Evolutionary conservation across 2,329 filamentous ascomycete genomes (phyloP), one percentile per base, ranked within the genome.

Genomic region (Colletotrichum abscissum): DNA sequence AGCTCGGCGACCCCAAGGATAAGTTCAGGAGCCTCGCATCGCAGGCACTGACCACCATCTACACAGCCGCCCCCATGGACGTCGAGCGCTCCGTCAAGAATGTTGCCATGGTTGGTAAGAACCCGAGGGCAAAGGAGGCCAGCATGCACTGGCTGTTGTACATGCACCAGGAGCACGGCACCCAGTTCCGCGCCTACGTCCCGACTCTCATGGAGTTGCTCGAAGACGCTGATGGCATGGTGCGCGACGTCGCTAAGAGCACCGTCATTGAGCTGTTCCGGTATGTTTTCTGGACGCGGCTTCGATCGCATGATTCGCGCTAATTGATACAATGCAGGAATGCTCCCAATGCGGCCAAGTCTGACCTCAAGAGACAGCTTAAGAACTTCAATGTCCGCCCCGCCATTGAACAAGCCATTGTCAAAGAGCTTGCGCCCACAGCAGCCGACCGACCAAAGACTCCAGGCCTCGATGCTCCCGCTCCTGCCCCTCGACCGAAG

Each of bases 231-330:
- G 96, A 98, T 81, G 93, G 93, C 63, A 92, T 91, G 82, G 95
- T 98, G 76, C 91, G 96, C 81, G 95, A 98, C 78, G 89, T 90
- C 49, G 95, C 95, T 74, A 97, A 97, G 84, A 86, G 87, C 68
- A 93, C 94, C 1, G 92, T 98, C 62, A 93, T 98, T 73, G 94
- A 97, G 75, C 88, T 98, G 38, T 98, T 98, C 84, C 90, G 88
- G 93, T 95, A 84, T 73, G 87, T 78, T 38, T 8, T 3, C 19
- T 64, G n/a, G 26, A 9, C 49, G 6, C n/a, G 9, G 35, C 8
- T 12, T n/a, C 56, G n/a, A 49, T 22, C 8, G 7, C 19, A 9
- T 6, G 93, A 76, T 91, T 90, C 78, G 95, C 95, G 1, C 93
- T 95, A n/a, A 93, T 93, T 76, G 88, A 91, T 70, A 95, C 95